These are phyloP conservation scores for Suillus luteus DNA, from an alignment of 768 basidiomycete species.

Conservation along the genomic window DNA sequence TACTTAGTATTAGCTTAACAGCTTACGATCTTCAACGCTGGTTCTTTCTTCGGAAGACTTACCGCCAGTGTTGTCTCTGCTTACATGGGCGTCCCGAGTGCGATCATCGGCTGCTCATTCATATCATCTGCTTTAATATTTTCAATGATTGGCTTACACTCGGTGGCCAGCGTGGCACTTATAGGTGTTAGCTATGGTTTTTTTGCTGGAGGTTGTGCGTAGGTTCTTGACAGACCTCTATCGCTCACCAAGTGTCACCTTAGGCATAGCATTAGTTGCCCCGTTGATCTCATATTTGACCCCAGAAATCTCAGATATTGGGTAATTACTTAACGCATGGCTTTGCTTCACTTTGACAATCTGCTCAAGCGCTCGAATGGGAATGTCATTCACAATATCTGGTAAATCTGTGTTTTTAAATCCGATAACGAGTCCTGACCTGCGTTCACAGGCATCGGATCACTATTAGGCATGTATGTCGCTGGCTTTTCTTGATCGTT, in stretches of 20 bases:
- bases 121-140: constrained; percentile 43
- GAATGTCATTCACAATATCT: constrained; percentile 49
- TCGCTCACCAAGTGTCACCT: background rate
- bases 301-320: constrained; percentile 51
- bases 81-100: constrained; percentile 45
- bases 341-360: constrained; percentile 7
- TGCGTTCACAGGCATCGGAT: constrained; percentile 25
- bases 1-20: constrained; percentile 16
- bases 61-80: constrained; percentile 38
- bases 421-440: background rate
- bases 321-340: constrained; percentile 29
- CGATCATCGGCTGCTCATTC: constrained; percentile 38
- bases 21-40: constrained; percentile 41
- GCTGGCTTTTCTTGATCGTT: constrained; percentile 7
- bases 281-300: constrained; percentile 49
- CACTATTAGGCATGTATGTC: constrained; percentile 23
- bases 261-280: constrained; percentile 42
- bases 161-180: constrained; percentile 37
- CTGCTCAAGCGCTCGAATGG: constrained; percentile 37
- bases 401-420: constrained; percentile 27
- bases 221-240: background rate
- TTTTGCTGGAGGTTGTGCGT: constrained; percentile 45
- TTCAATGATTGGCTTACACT: constrained; percentile 42
- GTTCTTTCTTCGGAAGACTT: constrained; percentile 38
- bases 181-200: constrained; percentile 50